phyloP scores from a whole-genome alignment of 139 green algal genomes.

The Coelastrella sp. region DNA sequence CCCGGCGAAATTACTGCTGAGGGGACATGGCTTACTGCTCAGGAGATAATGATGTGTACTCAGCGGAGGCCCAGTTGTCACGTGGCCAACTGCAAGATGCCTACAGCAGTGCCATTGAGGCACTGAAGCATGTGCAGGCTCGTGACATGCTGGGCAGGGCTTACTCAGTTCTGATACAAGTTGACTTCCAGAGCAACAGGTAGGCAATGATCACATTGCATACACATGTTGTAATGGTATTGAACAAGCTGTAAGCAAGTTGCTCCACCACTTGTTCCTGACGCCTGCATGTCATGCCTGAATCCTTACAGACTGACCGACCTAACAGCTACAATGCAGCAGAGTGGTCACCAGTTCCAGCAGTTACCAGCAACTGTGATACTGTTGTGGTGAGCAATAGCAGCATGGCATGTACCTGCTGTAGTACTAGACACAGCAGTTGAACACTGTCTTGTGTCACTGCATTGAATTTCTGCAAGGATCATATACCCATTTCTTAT shows the following conservation, averaged over 20 bases:
- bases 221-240: too few species aligned
- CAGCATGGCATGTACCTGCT: too few species aligned
- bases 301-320: conserved; percentile 40
- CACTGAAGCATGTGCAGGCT: not conserved
- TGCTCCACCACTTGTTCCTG: too few species aligned
- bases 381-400: conserved; percentile 18
- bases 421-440: too few species aligned
- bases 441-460: too few species aligned
- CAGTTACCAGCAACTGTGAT: not conserved
- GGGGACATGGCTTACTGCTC: too few species aligned
- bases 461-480: too few species aligned
- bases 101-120: not conserved
- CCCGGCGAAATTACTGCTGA: too few species aligned
- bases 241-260: too few species aligned
- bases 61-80: not conserved
- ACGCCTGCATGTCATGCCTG: too few species aligned
- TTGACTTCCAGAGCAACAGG: conserved; percentile 19
- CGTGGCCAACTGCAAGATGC: not conserved
- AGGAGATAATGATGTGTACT: not conserved
- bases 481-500: too few species aligned
- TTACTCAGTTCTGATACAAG: conserved; percentile 12
- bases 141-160: not conserved
- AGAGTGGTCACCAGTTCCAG: not conserved
- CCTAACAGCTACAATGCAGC: not conserved
- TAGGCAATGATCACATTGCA: not conserved